Evolutionary conservation across 305 asterid genomes (phyloP).

Genomic region (Rubia balearica): DNA sequence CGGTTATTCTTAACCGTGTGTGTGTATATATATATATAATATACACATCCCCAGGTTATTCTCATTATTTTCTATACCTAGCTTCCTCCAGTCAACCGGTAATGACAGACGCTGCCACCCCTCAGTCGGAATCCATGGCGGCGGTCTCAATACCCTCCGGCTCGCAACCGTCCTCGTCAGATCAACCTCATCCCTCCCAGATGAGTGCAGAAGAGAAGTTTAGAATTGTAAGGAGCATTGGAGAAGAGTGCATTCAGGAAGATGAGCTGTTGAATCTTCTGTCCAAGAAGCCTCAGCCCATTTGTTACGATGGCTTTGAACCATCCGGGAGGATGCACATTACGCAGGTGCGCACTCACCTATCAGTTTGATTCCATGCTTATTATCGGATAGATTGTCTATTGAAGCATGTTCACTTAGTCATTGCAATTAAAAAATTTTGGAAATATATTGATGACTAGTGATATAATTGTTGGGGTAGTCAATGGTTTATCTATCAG

Average conservation of each 20-base stretch:
- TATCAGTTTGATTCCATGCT: background rate
- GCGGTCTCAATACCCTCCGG: no score
- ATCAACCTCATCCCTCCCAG: no score
- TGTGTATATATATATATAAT: no score
- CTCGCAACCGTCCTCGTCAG: no score
- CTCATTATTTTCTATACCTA: no score
- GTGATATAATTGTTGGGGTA: background rate
- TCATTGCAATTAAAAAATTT: background rate
- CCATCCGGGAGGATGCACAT: constrained; percentile 97
- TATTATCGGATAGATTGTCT: background rate
- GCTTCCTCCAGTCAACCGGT: no score
- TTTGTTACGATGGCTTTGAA: constrained; percentile 85
- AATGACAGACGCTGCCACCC: no score
- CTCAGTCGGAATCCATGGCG: no score
- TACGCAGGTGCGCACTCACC: constrained; percentile 50
- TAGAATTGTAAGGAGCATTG: constrained; percentile 57
- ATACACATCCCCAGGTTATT: no score
- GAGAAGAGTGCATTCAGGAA: constrained; percentile 88
- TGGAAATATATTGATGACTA: background rate
- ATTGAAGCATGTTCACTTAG: background rate
- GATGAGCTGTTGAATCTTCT: constrained; percentile 63
- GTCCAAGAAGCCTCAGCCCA: constrained; percentile 53
- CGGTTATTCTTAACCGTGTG: no score
- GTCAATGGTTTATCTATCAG: background rate
- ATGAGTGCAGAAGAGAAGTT: constrained; percentile 57